Conservation (phyloP, 108 stramenopile genomes). For the Seminavis robusta region DNA sequence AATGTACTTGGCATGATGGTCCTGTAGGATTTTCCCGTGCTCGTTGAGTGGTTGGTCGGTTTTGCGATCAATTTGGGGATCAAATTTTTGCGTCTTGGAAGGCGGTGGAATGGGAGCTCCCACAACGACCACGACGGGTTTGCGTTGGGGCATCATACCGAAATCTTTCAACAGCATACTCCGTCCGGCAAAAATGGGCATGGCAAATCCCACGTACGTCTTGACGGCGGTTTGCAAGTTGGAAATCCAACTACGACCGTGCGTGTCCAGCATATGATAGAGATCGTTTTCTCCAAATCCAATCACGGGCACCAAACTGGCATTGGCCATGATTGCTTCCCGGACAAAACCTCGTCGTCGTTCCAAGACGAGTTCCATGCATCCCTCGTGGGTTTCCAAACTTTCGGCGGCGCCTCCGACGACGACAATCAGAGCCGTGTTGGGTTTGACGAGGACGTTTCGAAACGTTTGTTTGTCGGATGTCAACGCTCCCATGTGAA, state of each 20-base stretch:
- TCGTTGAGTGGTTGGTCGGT: slow-evolving; percentile 15
- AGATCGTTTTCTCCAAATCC: slow-evolving; percentile 59
- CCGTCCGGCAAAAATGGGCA: slow-evolving; percentile 19
- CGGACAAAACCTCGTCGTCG: slow-evolving; percentile 76
- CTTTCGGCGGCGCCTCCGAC: slow-evolving; percentile 46
- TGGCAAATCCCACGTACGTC: slow-evolving; percentile 1
- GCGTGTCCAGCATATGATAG: not conserved
- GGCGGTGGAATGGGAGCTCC: slow-evolving; percentile 19
- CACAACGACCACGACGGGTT: slow-evolving; percentile 21
- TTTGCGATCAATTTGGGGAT: slow-evolving; percentile 11
- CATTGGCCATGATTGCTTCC: slow-evolving; percentile 53
- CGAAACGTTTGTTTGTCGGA: slow-evolving; percentile 20
- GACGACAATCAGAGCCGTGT: slow-evolving; percentile 35
- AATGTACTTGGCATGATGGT: slow-evolving; percentile 22
- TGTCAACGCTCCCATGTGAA: slow-evolving; percentile 19
- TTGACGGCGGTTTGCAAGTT: slow-evolving; percentile 7
- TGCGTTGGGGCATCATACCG: slow-evolving; percentile 12
- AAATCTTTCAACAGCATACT: slow-evolving; percentile 12
- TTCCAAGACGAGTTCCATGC: slow-evolving; percentile 36
- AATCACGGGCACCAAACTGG: slow-evolving; percentile 66
- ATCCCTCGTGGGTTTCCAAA: slow-evolving; percentile 16
- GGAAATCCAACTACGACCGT: not conserved
- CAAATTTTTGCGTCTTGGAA: not conserved
- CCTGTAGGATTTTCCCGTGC: slow-evolving; percentile 13
- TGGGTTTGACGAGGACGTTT: slow-evolving; percentile 1